Base-by-base conservation (phyloP, 768 basidiomycete genomes). In the Paxillus ammoniavirescens region DNA sequence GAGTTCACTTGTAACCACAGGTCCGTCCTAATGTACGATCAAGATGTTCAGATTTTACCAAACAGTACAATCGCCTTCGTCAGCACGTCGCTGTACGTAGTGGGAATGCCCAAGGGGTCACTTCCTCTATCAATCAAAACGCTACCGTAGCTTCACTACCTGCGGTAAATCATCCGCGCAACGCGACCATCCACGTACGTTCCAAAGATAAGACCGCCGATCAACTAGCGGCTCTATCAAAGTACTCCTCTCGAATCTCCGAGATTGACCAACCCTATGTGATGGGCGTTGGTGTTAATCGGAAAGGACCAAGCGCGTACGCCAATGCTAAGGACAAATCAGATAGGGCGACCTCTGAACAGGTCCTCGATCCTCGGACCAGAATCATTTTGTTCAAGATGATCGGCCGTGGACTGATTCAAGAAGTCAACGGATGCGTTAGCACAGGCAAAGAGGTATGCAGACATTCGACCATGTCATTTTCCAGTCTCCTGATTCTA, bases 381-480 rank as follows among this genome's bases (percentile, higher is more conserved):
- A 75, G 96, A 46, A 77, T 96, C 36, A 96, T 98, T 33, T 71
- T 99, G 46, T 93, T 93, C 75, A 97, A 97, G 74, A 93, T 98
- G 89, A 91, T 97, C 51, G 91, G 93, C 4, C 77, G 94, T 48
- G 94, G 86, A 0, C 65, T 98, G 14, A 82, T 99, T 13, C 83
- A 89, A 50, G 89, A 93, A 68, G 86, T 99, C 43, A 96, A 98
- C 60, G 93, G 95, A 2, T 98, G 97, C 72, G 86, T 99, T 41
- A 94, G 91, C 64, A 98, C 97, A 0, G 97, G 97, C 28, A 99
- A 99, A 79, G 97, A 99, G 82, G 94, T 91, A 50, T 17, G 79
- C 60, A 8, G 2, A 28, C 53, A 23, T 55, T 47, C 47, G 47
- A 30, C 52, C 21, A 21, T 14, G 17, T 36, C 42, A 10, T 31